These are phyloP conservation scores for Saxispiralis lemnorum DNA, from an alignment of 495 filamentous ascomycete genomes.

Conservation along the genomic window DNA sequence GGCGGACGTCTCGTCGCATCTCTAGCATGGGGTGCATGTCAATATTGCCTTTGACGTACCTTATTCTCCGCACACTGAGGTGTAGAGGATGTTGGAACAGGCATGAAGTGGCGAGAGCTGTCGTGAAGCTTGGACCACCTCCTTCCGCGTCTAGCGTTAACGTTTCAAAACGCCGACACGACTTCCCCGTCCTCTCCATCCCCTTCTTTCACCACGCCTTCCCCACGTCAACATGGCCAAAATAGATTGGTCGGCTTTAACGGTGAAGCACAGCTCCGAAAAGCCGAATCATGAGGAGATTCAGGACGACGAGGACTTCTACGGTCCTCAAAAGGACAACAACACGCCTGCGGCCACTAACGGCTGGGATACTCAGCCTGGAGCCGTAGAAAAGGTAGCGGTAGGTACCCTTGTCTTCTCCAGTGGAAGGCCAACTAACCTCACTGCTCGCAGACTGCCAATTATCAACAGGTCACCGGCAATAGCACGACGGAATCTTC, in stretches of 20 bases:
- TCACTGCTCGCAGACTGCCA: background rate
- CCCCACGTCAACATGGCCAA: background rate
- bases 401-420: background rate
- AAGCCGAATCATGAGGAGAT: background rate
- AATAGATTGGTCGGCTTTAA: background rate
- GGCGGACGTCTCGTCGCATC: too few relatives aligned
- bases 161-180: too few relatives aligned
- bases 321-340: background rate
- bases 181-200: too few relatives aligned
- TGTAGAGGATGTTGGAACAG: too few relatives aligned
- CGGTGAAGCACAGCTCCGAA: background rate
- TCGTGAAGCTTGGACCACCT: too few relatives aligned
- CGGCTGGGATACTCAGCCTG: background rate
- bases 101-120: too few relatives aligned
- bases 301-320: conserved; percentile 7
- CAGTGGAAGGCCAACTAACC: background rate
- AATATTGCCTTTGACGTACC: too few relatives aligned
- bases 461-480: background rate
- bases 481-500: background rate
- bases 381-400: background rate
- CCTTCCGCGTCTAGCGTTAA: too few relatives aligned
- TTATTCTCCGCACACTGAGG: too few relatives aligned
- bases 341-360: background rate
- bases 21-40: too few relatives aligned
- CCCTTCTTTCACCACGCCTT: too few relatives aligned